These are phyloP conservation scores for Globisporangium recalcitrans DNA, from an alignment of 352 stramenopile genomes.

Conservation along the genomic window DNA sequence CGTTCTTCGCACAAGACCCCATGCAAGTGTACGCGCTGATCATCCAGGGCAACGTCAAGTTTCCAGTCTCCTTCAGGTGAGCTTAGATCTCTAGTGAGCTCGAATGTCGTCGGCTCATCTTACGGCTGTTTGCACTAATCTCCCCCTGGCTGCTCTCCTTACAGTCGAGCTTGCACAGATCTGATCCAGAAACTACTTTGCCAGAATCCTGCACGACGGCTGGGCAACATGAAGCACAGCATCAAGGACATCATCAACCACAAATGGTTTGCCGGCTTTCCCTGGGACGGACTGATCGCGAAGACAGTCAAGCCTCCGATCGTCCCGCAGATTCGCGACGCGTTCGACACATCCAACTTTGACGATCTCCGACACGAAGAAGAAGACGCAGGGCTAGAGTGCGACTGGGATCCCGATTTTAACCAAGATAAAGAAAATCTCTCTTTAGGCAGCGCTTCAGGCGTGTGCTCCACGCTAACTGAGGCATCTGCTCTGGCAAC, in stretches of 20 bases:
- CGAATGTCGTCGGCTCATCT: neutral
- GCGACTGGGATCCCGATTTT: slow-evolving; percentile 73
- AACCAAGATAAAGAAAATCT: slow-evolving; percentile 20
- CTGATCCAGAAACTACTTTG: slow-evolving; percentile 87
- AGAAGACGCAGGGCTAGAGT: slow-evolving; percentile 54
- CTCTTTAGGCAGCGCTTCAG: neutral
- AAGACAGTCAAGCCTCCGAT: slow-evolving; percentile 71
- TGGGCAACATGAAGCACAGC: slow-evolving; percentile 82
- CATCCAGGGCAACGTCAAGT: slow-evolving; percentile 84
- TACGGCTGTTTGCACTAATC: too few species aligned
- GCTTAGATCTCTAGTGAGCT: neutral
- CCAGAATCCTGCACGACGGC: slow-evolving; percentile 61
- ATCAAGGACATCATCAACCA: slow-evolving; percentile 85
- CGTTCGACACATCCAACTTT: slow-evolving; percentile 82
- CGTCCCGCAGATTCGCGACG: slow-evolving; percentile 61
- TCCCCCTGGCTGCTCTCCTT: too few species aligned
- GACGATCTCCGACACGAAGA: slow-evolving; percentile 69
- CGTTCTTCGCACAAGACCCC: slow-evolving; percentile 88
- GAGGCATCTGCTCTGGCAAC: neutral
- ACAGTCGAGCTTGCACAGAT: slow-evolving; percentile 62
- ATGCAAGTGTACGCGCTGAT: slow-evolving; percentile 92
- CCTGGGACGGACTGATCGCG: slow-evolving; percentile 54
- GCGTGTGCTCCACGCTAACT: neutral
- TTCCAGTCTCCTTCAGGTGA: slow-evolving; percentile 76
- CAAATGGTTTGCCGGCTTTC: slow-evolving; percentile 72